phyloP scores from a whole-genome alignment of 2,329 filamentous ascomycete genomes.

The Boeremia lycopersici region DNA sequence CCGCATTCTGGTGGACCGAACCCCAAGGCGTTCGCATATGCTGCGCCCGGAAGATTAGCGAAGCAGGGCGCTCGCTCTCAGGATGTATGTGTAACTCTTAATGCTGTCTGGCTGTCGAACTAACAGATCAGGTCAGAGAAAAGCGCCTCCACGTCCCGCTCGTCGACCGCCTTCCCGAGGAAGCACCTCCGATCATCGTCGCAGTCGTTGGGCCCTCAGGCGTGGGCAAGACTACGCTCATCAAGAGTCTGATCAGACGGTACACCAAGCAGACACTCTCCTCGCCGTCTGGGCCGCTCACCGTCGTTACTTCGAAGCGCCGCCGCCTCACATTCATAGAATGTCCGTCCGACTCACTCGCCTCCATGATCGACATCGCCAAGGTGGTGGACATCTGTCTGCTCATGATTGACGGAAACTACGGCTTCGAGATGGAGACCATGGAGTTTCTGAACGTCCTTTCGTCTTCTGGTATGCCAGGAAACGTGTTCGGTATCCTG shows the following conservation, averaged over 20 bases:
- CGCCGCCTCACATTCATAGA: conserved; percentile 94
- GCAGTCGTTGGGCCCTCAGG: conserved; percentile 94
- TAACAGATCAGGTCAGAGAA: conserved; percentile 75
- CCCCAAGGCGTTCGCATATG: conserved; percentile 87
- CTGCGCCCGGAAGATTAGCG: conserved; percentile 79
- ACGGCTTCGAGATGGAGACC: conserved; percentile 99
- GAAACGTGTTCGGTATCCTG: conserved; percentile 95
- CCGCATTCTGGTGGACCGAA: conserved; percentile 73
- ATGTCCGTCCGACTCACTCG: conserved; percentile 90
- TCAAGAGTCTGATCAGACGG: conserved; percentile 91
- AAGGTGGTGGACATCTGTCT: conserved; percentile 98
- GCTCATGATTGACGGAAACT: conserved; percentile 98
- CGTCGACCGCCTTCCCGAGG: conserved; percentile 93
- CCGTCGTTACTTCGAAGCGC: conserved; percentile 94
- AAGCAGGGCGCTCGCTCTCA: conserved; percentile 75
- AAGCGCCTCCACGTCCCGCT: conserved; percentile 95
- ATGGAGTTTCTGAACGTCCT: conserved; percentile 99
- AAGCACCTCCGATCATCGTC: conserved; percentile 90
- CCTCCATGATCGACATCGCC: conserved; percentile 94
- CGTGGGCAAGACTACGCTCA: conserved; percentile 90
- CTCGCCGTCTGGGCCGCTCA: conserved; percentile 88
- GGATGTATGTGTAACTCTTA: conserved; percentile 60
- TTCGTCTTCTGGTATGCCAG: conserved; percentile 94
- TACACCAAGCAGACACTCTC: conserved; percentile 96
- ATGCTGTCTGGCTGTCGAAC: neutral